A percentile compares a stretch with the other conserved stretches of the same genome.
phyloP scores from a whole-genome alignment of 129 eudicot species.

The Scalesia atractyloides region DNA sequence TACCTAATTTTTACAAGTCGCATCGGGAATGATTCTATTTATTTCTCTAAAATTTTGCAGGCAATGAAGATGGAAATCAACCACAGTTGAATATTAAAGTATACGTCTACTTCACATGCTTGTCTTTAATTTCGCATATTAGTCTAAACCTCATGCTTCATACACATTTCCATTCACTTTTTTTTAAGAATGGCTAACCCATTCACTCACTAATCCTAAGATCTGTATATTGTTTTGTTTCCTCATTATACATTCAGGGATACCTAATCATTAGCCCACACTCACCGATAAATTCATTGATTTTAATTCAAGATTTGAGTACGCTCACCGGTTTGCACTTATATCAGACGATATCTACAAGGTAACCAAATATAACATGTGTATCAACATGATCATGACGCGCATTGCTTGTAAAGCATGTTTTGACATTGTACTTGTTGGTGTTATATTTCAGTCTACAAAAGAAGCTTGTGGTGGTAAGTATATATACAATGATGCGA shows the following conservation, averaged over 20 bases:
- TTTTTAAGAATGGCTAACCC: too few relatives aligned
- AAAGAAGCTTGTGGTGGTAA: slow-evolving; percentile 25
- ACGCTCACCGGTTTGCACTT: slow-evolving; percentile 33
- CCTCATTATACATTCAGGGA: slow-evolving; percentile 14
- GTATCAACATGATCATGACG: neutral
- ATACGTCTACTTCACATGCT: too few relatives aligned
- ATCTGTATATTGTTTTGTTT: neutral
- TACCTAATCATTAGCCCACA: slow-evolving; percentile 28
- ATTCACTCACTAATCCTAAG: too few relatives aligned
- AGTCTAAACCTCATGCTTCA: neutral
- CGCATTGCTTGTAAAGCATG: neutral
- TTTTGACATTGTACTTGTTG: neutral
- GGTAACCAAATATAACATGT: slow-evolving; percentile 2
- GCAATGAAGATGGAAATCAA: slow-evolving; percentile 26
- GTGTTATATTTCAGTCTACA: slow-evolving; percentile 26
- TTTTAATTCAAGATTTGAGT: slow-evolving; percentile 24
- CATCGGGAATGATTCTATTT: too few relatives aligned
- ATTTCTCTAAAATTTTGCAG: slow-evolving; percentile 9
- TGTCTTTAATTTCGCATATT: too few relatives aligned
- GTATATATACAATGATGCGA: slow-evolving; percentile 25
- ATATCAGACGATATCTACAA: slow-evolving; percentile 32
- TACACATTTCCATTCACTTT: neutral
- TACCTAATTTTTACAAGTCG: too few relatives aligned
- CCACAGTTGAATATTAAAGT: slow-evolving; percentile 31
- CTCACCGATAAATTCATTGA: slow-evolving; percentile 19